These are phyloP conservation scores for Hymenoscyphus repandus DNA, from an alignment of 2,329 filamentous ascomycete species.

Conservation along the genomic window DNA sequence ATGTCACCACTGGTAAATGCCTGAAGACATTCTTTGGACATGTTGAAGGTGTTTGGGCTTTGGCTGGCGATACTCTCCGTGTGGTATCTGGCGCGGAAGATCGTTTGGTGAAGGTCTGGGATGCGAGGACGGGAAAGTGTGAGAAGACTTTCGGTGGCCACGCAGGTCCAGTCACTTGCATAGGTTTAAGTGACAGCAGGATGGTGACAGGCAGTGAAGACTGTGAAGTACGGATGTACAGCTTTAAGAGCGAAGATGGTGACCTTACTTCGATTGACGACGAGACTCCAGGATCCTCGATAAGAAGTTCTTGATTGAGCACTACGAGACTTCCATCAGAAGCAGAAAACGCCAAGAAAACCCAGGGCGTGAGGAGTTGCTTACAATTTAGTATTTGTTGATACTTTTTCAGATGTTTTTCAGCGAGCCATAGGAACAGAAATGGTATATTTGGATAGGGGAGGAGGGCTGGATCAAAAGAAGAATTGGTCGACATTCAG, in stretches of 20 bases:
- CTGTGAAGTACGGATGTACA: slow-evolving; percentile 81
- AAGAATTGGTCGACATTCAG: too few relatives aligned
- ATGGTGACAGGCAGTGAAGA: slow-evolving; percentile 93
- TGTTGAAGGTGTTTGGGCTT: slow-evolving; percentile 90
- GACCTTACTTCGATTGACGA: not conserved
- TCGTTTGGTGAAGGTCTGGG: slow-evolving; percentile 94
- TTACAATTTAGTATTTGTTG: not conserved
- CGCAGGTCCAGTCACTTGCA: slow-evolving; percentile 84
- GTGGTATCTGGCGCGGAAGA: slow-evolving; percentile 89
- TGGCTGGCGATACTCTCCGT: slow-evolving; percentile 82
- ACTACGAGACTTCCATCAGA: not conserved
- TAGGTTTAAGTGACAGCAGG: slow-evolving; percentile 81
- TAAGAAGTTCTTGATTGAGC: not conserved
- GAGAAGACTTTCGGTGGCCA: slow-evolving; percentile 91
- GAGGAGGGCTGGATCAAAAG: too few relatives aligned
- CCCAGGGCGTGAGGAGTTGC: not conserved
- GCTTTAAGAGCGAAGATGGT: slow-evolving; percentile 44
- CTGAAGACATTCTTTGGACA: slow-evolving; percentile 94
- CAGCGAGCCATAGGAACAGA: not conserved
- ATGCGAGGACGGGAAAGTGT: slow-evolving; percentile 83
- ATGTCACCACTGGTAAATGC: slow-evolving; percentile 74
- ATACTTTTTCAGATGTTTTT: not conserved
- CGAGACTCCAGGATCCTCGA: not conserved
- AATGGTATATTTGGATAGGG: too few relatives aligned
- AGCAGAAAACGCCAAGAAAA: not conserved